Percentiles rank a stretch among this genome's conserved stretches.
Evolutionary conservation across 176 grass and related monocot species (phyloP).

Genomic region (Chloris gayana): DNA sequence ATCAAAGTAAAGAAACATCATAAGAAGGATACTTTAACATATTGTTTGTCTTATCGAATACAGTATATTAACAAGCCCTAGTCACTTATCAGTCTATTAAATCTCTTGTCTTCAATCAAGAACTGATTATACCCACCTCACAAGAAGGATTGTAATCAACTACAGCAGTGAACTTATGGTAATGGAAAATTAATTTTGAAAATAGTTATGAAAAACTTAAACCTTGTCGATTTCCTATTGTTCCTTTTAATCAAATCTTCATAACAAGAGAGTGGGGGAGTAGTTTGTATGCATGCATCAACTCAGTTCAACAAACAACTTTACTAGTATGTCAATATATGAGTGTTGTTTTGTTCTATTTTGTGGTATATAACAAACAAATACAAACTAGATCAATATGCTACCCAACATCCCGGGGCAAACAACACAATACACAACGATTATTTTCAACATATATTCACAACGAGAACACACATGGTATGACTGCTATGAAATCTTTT

Average conservation of each 20-base stretch:
- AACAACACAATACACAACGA: conserved; percentile 1
- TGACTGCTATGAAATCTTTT: not conserved
- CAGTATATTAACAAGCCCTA: not conserved
- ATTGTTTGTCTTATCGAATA: no score
- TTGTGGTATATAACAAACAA: not conserved
- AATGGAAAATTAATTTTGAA: no score
- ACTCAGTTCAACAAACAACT: not conserved
- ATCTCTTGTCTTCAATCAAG: not conserved
- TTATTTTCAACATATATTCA: conserved; percentile 35
- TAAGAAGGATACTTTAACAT: no score
- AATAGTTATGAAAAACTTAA: no score
- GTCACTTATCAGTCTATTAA: not conserved
- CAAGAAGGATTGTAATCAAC: not conserved
- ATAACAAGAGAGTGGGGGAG: not conserved
- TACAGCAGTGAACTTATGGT: no score
- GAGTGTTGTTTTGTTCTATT: no score
- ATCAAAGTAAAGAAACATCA: no score
- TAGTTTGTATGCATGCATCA: not conserved
- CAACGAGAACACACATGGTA: not conserved
- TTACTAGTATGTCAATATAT: not conserved
- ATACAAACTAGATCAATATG: not conserved
- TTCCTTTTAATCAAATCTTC: not conserved
- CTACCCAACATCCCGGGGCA: not conserved
- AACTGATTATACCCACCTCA: not conserved
- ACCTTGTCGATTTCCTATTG: not conserved